Evolutionary conservation across 169 alveolate genomes (phyloP), one percentile per base, ranked within the genome.

Genomic region (Cryptosporidium sp.): DNA sequence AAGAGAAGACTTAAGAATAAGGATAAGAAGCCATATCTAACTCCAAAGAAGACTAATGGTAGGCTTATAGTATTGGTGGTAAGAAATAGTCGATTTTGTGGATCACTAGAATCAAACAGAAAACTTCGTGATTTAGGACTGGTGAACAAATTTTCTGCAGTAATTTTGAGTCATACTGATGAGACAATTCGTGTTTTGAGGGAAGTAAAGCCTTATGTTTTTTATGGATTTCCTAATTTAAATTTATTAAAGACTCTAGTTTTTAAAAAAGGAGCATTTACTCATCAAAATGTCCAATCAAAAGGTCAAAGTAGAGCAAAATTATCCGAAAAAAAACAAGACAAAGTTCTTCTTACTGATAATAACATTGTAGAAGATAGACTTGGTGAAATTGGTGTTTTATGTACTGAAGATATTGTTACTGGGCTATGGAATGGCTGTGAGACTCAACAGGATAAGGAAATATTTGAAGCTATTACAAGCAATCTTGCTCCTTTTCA

Each of bases 381-480:
- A 16, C 75, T 94, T 10, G 95, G 94, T 3, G 85, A 80, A n/a
- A n/a, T 85, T 10, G 94, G 93, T 39, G 70, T 94, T 14, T 85
- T 94, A 31, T 94, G 96, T 42, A 73, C 93, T 33, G 96, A 94
- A 51, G 96, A 94, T 69, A 31, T 94, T 0, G 84, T 94, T 37
- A 87, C 87, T 14, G 86, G 86, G 29, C 37, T 91, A 3, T 67
- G 87, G 87, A 91, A 56, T 18, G 80, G 87, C 10, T 70, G 94
- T 21, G 87, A 85, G 35, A 31, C 62, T 10, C 72, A 48, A 21
- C 70, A 75, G 29, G 61, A 56, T 31, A 58, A 33, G 85, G 58
- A 69, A 14, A 26, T 48, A 33, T 62, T 62, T 69, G 85, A 53
- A 70, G 14, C 75, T 21, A 60, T 80, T 12, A 58, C 60, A 23